Percentiles rank a stretch among this genome's conserved stretches.
Evolutionary conservation across 129 eudicot species (phyloP).

Genomic region (Flaveria trinervia): DNA sequence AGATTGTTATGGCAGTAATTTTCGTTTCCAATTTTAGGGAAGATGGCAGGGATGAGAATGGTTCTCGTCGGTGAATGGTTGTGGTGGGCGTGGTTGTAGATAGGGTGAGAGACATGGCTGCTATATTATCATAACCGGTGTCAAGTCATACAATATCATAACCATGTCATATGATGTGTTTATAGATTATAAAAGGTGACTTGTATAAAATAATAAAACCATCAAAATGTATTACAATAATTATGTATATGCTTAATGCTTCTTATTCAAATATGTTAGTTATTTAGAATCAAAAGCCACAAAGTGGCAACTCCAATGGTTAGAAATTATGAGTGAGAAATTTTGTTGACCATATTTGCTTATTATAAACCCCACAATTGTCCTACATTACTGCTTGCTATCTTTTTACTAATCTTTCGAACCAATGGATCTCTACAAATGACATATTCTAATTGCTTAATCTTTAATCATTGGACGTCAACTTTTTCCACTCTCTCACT

Average conservation of each 20-base stretch:
- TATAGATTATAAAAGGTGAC: no score
- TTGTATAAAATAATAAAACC: no score
- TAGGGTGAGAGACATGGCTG: neutral
- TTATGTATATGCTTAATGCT: no score
- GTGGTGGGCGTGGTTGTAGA: neutral
- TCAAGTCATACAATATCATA: no score
- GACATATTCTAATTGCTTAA: slow-evolving; percentile 29
- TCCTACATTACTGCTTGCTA: slow-evolving; percentile 17
- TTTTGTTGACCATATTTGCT: slow-evolving; percentile 5
- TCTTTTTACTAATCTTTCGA: neutral
- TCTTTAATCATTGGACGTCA: slow-evolving; percentile 20
- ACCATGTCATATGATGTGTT: no score
- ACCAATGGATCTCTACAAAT: slow-evolving; percentile 21
- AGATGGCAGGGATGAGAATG: neutral
- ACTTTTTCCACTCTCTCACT: slow-evolving; percentile 31
- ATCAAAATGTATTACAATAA: no score
- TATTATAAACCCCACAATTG: slow-evolving; percentile 8
- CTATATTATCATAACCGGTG: neutral
- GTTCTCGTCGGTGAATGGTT: neutral
- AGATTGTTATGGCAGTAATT: neutral
- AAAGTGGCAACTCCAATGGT: neutral
- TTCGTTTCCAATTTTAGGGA: neutral
- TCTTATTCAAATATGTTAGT: neutral
- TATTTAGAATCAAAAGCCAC: neutral
- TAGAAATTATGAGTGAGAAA: neutral